Percentiles rank a stretch among this genome's conserved stretches.
phyloP scores from a whole-genome alignment of 1,284 basidiomycete species.

The Marasmius fiardii region DNA sequence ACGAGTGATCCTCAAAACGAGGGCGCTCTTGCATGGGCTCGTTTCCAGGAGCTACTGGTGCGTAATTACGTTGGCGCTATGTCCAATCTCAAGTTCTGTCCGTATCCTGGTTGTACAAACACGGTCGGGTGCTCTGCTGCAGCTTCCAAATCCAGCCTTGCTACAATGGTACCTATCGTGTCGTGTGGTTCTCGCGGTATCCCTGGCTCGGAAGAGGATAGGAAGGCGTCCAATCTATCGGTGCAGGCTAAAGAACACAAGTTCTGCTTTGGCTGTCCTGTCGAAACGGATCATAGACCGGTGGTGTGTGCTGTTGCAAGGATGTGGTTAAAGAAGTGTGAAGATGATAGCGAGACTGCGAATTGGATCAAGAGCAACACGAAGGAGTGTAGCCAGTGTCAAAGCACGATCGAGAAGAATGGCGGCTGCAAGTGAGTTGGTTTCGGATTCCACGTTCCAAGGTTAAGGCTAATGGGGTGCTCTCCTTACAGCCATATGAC shows the following conservation, averaged over 20 bases:
- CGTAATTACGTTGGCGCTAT: slow-evolving; percentile 91
- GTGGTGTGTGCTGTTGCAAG: slow-evolving; percentile 87
- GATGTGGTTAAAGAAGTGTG: slow-evolving; percentile 97
- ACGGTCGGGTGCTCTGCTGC: slow-evolving; percentile 86
- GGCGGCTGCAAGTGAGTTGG: slow-evolving; percentile 95
- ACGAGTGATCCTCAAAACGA: slow-evolving; percentile 24
- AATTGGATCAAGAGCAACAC: slow-evolving; percentile 99
- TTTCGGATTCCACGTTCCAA: slow-evolving; percentile 9
- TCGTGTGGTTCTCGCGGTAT: slow-evolving; percentile 65
- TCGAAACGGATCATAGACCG: slow-evolving; percentile 87
- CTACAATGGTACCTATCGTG: slow-evolving; percentile 86
- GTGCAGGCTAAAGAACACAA: slow-evolving; percentile 52
- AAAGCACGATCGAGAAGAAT: slow-evolving; percentile 99
- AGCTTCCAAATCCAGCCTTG: slow-evolving; percentile 70
- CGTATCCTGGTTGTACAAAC: slow-evolving; percentile 80
- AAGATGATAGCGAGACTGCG: slow-evolving; percentile 96
- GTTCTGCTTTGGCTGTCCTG: slow-evolving; percentile 91
- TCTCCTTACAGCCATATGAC: slow-evolving; percentile 82
- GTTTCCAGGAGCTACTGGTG: slow-evolving; percentile 86
- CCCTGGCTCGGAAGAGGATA: slow-evolving; percentile 1
- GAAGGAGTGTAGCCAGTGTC: slow-evolving; percentile 94
- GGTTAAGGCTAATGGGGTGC: slow-evolving; percentile 5
- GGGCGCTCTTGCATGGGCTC: slow-evolving; percentile 47
- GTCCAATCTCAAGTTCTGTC: slow-evolving; percentile 88
- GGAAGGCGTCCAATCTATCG: neutral